A percentile compares a stretch with the other conserved stretches of the same genome.
Conservation (phyloP, 73 alveolate genomes). For the Paramecium tetraurelia region DNA sequence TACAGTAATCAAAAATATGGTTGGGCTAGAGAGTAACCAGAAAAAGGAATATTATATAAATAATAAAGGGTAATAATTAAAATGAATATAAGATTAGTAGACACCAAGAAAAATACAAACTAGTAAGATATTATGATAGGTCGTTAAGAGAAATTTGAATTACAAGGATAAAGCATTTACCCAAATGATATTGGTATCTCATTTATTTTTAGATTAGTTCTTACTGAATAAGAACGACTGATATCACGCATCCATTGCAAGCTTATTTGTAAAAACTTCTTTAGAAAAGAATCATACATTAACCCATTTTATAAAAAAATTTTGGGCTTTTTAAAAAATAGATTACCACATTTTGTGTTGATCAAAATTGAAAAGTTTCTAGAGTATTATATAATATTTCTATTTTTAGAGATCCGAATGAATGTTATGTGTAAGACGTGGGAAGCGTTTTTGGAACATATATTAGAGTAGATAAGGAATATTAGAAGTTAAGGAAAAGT, state of each 20-base stretch:
- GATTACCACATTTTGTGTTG: neutral
- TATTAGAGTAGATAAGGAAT: neutral
- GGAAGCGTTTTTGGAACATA: slow-evolving; percentile 60
- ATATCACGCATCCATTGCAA: slow-evolving; percentile 58
- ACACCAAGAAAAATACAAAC: slow-evolving; percentile 38
- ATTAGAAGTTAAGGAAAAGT: neutral
- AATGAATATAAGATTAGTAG: slow-evolving; percentile 2
- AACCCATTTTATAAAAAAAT: neutral
- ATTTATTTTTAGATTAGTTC: neutral
- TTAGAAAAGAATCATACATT: neutral
- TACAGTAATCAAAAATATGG: neutral
- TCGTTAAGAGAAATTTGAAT: neutral
- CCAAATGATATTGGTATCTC: slow-evolving; percentile 53
- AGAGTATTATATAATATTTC: neutral
- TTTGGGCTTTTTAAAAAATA: neutral
- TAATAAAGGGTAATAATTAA: neutral
- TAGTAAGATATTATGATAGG: slow-evolving; percentile 52
- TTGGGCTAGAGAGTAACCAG: neutral
- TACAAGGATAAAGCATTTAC: neutral
- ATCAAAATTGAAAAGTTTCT: neutral
- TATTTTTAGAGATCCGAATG: slow-evolving; percentile 8
- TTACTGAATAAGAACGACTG: slow-evolving; percentile 33
- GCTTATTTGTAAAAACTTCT: neutral
- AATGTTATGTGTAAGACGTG: slow-evolving; percentile 28
- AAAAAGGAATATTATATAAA: neutral